Base-by-base conservation (phyloP, 139 green algal genomes). In the Raphidocelis subcapitata region DNA sequence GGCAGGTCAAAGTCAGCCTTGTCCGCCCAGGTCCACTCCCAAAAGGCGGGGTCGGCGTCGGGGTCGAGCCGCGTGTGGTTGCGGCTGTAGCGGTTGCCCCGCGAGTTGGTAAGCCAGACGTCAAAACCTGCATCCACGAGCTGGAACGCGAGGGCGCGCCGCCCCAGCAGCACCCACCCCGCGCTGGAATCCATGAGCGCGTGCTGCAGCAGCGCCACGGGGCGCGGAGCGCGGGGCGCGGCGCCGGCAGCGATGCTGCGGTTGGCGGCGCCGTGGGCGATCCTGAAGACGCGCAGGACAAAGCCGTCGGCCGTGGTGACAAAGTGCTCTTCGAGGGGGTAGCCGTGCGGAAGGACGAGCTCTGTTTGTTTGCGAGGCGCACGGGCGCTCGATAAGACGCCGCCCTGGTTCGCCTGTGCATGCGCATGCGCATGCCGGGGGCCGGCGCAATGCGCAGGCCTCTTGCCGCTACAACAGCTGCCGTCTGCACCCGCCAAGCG, bases 41-140 rank as follows among this genome's bases (percentile, higher is more conserved):
- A 93, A 62, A 92, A 78, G 5, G 37, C 52, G 23, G 37, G 26
- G 46, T 64, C 15, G 2, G 44, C 52, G 16, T 49, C 65, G n/a
- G 87, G 74, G 4, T 77, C 36, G 54, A 89, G 61, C 0, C 32
- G 35, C 0, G 79, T 89, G 72, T 93, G 87, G 70, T 85, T 89
- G 60, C 85, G 82, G 67, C 86, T 55, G 82, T 65, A 93, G 86
- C 60, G 82, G 74, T 88, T 91, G 54, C 86, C 86, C 0, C 82
- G 59, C 1, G 76, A 81, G 59, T 92, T 89, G 33, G 73, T 79
- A 61, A 92, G 80, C 84, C 84, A 92, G 5, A 91, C 86, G 75
- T 91, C 86, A 69, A 81, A 87, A 2, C 84, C 84, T 78, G 77
- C 62, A 61, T 96, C 91, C 5, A 88, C 88, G 0, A 97, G 79